Percentiles rank a stretch among this genome's conserved stretches.
These are phyloP conservation scores for Eimeria sp. DNA, from an alignment of 169 alveolate species.

Conservation along the genomic window DNA sequence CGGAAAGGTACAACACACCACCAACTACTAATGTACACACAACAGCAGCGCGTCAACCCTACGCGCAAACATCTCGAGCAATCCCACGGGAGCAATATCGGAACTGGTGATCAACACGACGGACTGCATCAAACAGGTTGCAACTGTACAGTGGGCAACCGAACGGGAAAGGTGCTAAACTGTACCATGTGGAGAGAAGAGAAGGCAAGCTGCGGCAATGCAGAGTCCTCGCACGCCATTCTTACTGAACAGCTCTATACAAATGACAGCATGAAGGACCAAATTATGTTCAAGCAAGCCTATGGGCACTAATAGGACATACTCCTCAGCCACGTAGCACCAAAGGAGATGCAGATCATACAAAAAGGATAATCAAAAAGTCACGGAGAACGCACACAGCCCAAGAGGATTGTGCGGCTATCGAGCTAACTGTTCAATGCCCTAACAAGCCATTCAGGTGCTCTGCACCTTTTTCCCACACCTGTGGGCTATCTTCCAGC, in stretches of 20 bases:
- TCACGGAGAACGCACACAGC: not conserved
- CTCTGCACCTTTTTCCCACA: constrained; percentile 7
- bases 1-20: not conserved
- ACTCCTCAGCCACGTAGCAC: not conserved
- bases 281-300: not conserved
- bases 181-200: not conserved
- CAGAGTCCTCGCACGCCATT: not conserved
- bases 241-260: not conserved
- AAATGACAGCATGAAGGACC: not conserved
- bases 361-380: not conserved
- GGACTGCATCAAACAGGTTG: not conserved
- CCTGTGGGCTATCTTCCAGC: constrained; percentile 9
- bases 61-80: not conserved
- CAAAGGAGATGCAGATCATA: not conserved
- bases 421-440: not conserved
- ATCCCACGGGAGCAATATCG: too few relatives aligned
- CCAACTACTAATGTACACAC: not conserved
- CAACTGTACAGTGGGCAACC: not conserved
- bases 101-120: not conserved
- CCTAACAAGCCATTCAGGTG: not conserved
- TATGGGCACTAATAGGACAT: not conserved
- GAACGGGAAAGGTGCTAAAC: not conserved
- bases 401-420: not conserved
- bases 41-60: not conserved
- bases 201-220: not conserved